These are phyloP conservation scores for Aspergillus sclerotiicarbonarius DNA, from an alignment of 495 filamentous ascomycete species.

Conservation along the genomic window DNA sequence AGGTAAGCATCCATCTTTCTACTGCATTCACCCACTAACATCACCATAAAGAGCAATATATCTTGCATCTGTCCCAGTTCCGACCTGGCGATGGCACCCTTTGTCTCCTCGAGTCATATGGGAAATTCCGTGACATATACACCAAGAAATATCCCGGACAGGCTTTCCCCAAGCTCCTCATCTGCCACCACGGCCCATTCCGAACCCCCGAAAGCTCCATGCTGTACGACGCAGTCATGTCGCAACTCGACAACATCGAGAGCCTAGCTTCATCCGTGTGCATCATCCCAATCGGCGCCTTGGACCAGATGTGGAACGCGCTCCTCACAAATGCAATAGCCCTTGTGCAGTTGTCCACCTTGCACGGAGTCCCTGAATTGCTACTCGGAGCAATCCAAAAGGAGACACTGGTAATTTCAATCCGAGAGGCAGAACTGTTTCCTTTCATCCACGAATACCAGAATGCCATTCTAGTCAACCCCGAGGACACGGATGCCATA, in stretches of 20 bases:
- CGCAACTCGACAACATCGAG: conserved; percentile 56
- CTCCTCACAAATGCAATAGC: conserved; percentile 61
- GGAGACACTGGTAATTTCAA: conserved; percentile 10
- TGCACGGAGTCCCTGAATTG: conserved; percentile 76
- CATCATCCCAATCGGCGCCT: conserved; percentile 66
- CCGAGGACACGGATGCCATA: not conserved
- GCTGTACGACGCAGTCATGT: conserved; percentile 45
- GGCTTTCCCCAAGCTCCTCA: conserved; percentile 69
- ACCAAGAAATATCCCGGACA: conserved; percentile 59
- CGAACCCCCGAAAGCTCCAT: conserved; percentile 2
- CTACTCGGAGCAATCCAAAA: conserved; percentile 73
- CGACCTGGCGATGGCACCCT: conserved; percentile 7
- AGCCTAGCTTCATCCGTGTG: conserved; percentile 46
- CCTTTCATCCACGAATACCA: not conserved
- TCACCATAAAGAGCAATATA: conserved; percentile 7
- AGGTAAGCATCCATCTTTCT: conserved; percentile 3
- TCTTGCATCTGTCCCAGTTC: conserved; percentile 12
- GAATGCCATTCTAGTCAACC: conserved; percentile 1
- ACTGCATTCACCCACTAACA: not conserved
- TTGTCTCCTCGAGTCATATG: conserved; percentile 8
- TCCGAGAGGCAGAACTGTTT: not conserved
- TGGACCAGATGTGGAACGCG: conserved; percentile 71
- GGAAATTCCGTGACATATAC: conserved; percentile 2
- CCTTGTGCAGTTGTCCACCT: conserved; percentile 66
- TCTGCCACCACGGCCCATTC: conserved; percentile 15